These are phyloP conservation scores for Chlorella sp. DNA, from an alignment of 139 green algal genomes.

Conservation along the genomic window DNA sequence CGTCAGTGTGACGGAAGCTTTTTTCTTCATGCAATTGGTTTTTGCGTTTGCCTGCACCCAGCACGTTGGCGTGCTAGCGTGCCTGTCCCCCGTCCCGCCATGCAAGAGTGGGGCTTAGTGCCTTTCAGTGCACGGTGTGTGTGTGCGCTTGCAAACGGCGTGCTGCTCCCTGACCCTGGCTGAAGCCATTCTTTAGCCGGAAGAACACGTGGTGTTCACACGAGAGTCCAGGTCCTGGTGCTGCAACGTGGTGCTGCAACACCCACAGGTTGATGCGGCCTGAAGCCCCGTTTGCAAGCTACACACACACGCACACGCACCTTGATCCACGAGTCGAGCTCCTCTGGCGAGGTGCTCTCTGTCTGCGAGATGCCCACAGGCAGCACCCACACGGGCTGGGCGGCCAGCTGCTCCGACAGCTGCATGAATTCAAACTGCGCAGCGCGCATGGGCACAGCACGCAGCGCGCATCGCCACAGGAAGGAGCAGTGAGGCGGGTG, in stretches of 20 bases:
- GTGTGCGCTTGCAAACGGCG: too few species aligned
- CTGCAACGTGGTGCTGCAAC: too few species aligned
- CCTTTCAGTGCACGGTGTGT: background rate
- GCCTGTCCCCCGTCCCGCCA: too few species aligned
- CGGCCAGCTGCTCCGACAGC: conserved; percentile 45
- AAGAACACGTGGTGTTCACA: too few species aligned
- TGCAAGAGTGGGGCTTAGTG: too few species aligned
- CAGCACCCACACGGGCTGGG: conserved; percentile 61
- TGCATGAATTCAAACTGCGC: conserved; percentile 68
- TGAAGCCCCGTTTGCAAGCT: too few species aligned
- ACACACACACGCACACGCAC: too few species aligned
- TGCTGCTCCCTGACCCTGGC: background rate
- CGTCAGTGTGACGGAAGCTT: too few species aligned
- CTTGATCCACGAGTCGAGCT: conserved; percentile 9
- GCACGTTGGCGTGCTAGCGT: background rate
- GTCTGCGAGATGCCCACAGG: conserved; percentile 45
- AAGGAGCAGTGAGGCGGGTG: too few species aligned
- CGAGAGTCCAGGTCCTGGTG: too few species aligned
- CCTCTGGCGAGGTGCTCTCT: conserved; percentile 20
- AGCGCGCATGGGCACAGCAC: conserved; percentile 9
- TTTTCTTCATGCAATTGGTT: background rate
- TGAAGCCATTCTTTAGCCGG: background rate
- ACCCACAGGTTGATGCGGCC: too few species aligned
- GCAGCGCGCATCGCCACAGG: background rate
- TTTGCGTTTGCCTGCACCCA: background rate